These are phyloP conservation scores for Paxillus rubicundulus DNA, from an alignment of 768 basidiomycete species.

Conservation along the genomic window DNA sequence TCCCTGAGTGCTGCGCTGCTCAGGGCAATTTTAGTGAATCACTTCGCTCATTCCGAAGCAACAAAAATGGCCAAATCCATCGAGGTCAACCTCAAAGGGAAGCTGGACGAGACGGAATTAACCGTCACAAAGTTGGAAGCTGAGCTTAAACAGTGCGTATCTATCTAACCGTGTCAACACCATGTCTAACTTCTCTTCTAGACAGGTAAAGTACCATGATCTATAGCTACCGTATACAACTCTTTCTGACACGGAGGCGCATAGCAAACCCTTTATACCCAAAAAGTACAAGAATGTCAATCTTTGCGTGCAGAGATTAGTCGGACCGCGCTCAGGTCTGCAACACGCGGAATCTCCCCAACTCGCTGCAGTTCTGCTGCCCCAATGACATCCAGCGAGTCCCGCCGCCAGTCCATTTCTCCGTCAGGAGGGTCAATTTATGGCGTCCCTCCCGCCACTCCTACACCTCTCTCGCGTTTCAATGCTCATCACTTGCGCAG, in stretches of 20 bases:
- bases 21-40: conserved; percentile 81
- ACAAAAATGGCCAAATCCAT: conserved; percentile 62
- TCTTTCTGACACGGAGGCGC: conserved; percentile 16
- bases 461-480: conserved; percentile 51
- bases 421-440: conserved; percentile 35
- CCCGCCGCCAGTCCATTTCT: conserved; percentile 31
- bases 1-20: conserved; percentile 75
- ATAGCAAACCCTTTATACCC: conserved; percentile 58
- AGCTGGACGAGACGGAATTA: conserved; percentile 63
- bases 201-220: conserved; percentile 52
- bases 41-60: conserved; percentile 75
- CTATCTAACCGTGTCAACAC: conserved; percentile 9
- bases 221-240: background rate
- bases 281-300: conserved; percentile 72
- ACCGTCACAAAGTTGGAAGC: conserved; percentile 58
- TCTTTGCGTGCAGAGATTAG: conserved; percentile 63
- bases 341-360: conserved; percentile 23
- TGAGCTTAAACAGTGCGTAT: conserved; percentile 68
- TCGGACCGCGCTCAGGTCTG: conserved; percentile 42
- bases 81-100: conserved; percentile 60
- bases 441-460: conserved; percentile 36
- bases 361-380: conserved; percentile 27
- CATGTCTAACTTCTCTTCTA: conserved; percentile 30
- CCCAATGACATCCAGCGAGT: conserved; percentile 19
- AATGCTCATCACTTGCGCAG: conserved; percentile 56